Evolutionary conservation across 2,329 filamentous ascomycete genomes (phyloP), one percentile per base, ranked within the genome.

Genomic region (Claviceps capensis): DNA sequence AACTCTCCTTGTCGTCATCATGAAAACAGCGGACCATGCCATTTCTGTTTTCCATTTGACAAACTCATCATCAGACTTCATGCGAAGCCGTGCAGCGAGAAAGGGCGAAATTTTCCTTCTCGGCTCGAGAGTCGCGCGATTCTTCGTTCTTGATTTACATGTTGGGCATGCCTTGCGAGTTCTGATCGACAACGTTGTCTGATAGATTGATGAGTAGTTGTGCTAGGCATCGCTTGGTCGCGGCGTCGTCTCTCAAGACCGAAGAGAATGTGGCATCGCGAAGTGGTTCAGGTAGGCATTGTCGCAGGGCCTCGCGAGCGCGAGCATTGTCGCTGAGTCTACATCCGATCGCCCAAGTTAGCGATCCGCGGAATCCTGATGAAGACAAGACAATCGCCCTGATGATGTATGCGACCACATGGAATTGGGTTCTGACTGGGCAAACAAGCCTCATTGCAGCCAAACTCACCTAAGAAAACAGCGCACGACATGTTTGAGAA

Each of bases 221-320:
- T n/a, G 90, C 88, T 37, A 98, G 83, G 68, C 93, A 98, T 54
- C 93, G 85, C 74, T 98, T 98, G 0, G 93, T 98, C 1, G 93
- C 93, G 14, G 93, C 93, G 64, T 98, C 93, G 63, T 98, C 93
- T 53, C 93, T 86, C 37, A 98, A 82, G 45, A 98, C 93, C 0
- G 90, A 91, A 8, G 89, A 95, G 67, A 98, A 98, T 1, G 93
- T 98, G 7, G 91, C 90, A 66, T 98, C 93, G 47, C 93, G 86
- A n/a, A 98, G 82, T n/a, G 93, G 93, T 63, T 98, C 93, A 0
- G 93, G 93, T 13, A 98, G 83, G 64, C 93, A 98, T 69, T 98
- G 93, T 43, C 93, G 82, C 22, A 98, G 79, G 46, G 93, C 93
- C 68, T 98, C 93, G 36, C 93, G 86, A 52, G 93, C 93, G 55